These are phyloP conservation scores for Stylosanthes scabra DNA, from an alignment of 331 rosid species.

Conservation along the genomic window DNA sequence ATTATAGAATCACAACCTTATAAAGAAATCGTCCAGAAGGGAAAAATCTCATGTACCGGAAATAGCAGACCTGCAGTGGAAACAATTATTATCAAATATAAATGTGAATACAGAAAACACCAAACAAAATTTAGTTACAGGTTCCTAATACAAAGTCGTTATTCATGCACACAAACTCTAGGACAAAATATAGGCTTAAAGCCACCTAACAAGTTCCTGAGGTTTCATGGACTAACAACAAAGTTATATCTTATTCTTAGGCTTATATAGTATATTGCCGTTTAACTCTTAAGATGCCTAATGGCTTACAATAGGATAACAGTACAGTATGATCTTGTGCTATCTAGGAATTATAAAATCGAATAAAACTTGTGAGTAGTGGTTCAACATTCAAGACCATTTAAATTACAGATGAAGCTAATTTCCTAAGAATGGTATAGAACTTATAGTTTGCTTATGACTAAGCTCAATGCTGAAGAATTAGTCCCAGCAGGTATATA, in stretches of 20 bases:
- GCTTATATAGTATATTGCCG: slow-evolving; percentile 4
- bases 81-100: slow-evolving; percentile 1
- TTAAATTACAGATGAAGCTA: slow-evolving; percentile 9
- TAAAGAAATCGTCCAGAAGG: slow-evolving; percentile 92
- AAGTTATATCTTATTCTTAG: slow-evolving; percentile 1
- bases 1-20: slow-evolving; percentile 61
- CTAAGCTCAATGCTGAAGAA: slow-evolving; percentile 11
- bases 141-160: background rate
- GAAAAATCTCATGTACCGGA: slow-evolving; percentile 84
- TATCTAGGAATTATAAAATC: slow-evolving; percentile 13
- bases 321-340: background rate
- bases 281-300: background rate
- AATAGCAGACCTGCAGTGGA: slow-evolving; percentile 85
- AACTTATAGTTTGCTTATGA: background rate
- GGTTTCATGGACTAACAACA: background rate
- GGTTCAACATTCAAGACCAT: slow-evolving; percentile 15
- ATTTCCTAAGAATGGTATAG: slow-evolving; percentile 9
- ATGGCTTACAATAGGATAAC: slow-evolving; percentile 14
- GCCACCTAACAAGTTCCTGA: slow-evolving; percentile 21
- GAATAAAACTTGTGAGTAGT: background rate
- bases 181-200: slow-evolving; percentile 6
- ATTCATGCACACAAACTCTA: slow-evolving; percentile 9
- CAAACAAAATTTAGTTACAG: background rate
- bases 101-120: slow-evolving; percentile 5
- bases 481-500: slow-evolving; percentile 35